Evolutionary conservation across 805 yeast species (phyloP).

Genomic region (Brettanomyces anomalus): DNA sequence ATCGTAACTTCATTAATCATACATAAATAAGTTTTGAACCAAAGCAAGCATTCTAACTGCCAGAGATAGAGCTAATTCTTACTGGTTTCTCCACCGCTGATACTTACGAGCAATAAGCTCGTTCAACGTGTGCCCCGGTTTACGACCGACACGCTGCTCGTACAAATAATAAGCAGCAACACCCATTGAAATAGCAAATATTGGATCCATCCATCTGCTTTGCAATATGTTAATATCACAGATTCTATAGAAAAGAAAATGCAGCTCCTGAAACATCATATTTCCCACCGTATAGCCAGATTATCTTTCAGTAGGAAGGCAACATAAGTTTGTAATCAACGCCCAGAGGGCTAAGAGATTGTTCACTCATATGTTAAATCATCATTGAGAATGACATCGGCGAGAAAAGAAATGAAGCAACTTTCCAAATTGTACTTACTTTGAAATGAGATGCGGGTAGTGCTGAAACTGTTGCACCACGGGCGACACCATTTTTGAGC

Average conservation of each 20-base stretch:
- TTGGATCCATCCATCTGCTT: slow-evolving; percentile 49
- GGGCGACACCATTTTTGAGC: slow-evolving; percentile 21
- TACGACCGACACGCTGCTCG: slow-evolving; percentile 49
- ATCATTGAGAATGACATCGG: slow-evolving; percentile 8
- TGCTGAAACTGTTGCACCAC: slow-evolving; percentile 13
- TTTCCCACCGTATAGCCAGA: too few relatives aligned
- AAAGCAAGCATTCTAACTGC: too few relatives aligned
- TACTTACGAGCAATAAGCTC: slow-evolving; percentile 30
- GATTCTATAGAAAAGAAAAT: neutral
- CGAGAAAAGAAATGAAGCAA: neutral
- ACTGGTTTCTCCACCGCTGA: neutral
- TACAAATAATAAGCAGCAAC: slow-evolving; percentile 53
- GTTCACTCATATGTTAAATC: slow-evolving; percentile 11
- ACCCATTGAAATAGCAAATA: slow-evolving; percentile 57
- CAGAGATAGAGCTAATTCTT: neutral
- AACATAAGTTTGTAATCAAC: slow-evolving; percentile 8
- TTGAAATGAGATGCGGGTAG: slow-evolving; percentile 38
- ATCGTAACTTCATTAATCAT: neutral
- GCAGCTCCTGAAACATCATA: too few relatives aligned
- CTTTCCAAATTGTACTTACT: slow-evolving; percentile 17
- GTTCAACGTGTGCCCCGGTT: slow-evolving; percentile 50
- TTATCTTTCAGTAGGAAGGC: slow-evolving; percentile 8
- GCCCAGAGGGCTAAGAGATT: slow-evolving; percentile 9
- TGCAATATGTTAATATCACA: slow-evolving; percentile 4
- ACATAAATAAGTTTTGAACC: neutral